Conservation (phyloP, 371 early-diverging fungal species). For the Mucor lusitanicus region DNA sequence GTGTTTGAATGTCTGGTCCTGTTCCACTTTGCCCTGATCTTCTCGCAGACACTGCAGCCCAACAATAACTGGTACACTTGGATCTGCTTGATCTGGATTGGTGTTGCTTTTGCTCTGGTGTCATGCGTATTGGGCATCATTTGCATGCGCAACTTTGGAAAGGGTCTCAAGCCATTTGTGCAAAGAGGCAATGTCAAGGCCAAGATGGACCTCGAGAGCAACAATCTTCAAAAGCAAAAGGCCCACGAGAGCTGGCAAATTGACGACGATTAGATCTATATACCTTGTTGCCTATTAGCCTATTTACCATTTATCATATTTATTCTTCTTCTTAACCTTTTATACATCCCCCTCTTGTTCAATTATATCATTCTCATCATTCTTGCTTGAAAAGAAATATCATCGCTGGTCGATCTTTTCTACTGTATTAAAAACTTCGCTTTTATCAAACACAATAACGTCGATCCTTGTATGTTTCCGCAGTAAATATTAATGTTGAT, state of each 20-base stretch:
- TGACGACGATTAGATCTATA: constrained; percentile 14
- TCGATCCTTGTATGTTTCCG: background rate
- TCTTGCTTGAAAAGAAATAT: background rate
- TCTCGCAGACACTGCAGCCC: constrained; percentile 31
- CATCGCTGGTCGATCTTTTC: background rate
- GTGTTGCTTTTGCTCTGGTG: constrained; percentile 29
- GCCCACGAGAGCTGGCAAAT: constrained; percentile 14
- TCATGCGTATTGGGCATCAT: constrained; percentile 30
- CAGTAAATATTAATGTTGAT: no score
- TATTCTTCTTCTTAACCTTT: background rate
- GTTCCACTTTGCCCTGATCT: constrained; percentile 28
- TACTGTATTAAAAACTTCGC: background rate
- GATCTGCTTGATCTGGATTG: constrained; percentile 38
- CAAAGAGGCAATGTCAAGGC: constrained; percentile 17
- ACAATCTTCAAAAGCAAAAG: constrained; percentile 1
- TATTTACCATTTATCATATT: background rate
- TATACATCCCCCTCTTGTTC: background rate
- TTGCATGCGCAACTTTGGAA: constrained; percentile 49
- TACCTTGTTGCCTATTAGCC: background rate
- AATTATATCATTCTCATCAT: background rate
- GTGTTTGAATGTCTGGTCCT: constrained; percentile 22
- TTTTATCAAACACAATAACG: background rate
- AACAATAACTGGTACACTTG: constrained; percentile 37
- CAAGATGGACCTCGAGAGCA: constrained; percentile 10
- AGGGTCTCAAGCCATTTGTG: constrained; percentile 32